Base-by-base conservation (phyloP, 2,329 filamentous ascomycete genomes). In the Ophiostoma sp. region DNA sequence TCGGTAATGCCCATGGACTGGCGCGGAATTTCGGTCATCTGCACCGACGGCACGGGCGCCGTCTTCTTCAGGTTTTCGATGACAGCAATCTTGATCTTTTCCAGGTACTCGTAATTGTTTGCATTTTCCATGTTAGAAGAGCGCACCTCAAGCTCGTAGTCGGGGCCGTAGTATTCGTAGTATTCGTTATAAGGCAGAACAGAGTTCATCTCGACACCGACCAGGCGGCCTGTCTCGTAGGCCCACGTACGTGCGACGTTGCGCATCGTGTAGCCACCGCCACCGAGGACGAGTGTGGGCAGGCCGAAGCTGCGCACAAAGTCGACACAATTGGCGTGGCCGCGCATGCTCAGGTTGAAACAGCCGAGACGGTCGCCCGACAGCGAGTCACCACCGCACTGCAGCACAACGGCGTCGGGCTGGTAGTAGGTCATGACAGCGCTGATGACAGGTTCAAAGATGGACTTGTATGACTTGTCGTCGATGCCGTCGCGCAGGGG, bases 211-310 rank as follows among this genome's bases (percentile, higher is more conserved):
- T 92, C 86, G 72, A 94, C 88, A 36, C 92, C 92, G 27, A 97
- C 92, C 10, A 98, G 85, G 71, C 93, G 86, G 74, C 94, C 94
- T 1, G 95, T 99, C 81, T 99, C 95, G 78, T 94, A 96, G 7
- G 94, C 94, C 95, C 95, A 99, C 5, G 94, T 95, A 67, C 95
- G 91, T 23, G 95, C 94, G 13, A 99, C 95, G 74, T 99, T 99
- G 73, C 95, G 90, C 80, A 96, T 96, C 0, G 95, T 99, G 81
- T 99, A 99, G 67, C 95, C 95, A 73, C 95, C 95, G 20, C 95
- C 95, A 41, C 95, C 95, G 23, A 99, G 88, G 27, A 99, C 90
- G n/a, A 99, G 85, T 2, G 96, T 89, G 0, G 95, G 95, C 11
- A 95, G 84, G 39, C 88, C 86, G 78, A 94, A 94, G 73, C 87